phyloP scores from a whole-genome alignment of 495 filamentous ascomycete genomes.

The Podospora appendiculata region DNA sequence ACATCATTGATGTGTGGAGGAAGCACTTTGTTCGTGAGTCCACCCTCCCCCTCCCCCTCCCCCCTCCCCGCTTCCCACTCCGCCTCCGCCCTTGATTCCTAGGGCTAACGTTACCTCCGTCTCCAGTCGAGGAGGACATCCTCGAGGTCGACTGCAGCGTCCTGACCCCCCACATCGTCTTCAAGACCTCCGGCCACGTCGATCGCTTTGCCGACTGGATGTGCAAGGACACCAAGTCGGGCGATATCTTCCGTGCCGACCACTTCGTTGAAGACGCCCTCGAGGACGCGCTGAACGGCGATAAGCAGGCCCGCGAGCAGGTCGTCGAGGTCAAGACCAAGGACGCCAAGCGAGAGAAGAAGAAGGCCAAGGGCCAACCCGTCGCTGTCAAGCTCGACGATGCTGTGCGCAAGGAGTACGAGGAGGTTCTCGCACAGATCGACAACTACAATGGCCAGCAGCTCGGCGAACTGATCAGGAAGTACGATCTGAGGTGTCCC shows the following conservation, averaged over 20 bases:
- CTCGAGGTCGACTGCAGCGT: slow-evolving; percentile 82
- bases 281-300: slow-evolving; percentile 71
- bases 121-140: slow-evolving; percentile 69
- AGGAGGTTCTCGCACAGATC: slow-evolving; percentile 64
- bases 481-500: slow-evolving; percentile 64
- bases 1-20: slow-evolving; percentile 85
- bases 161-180: slow-evolving; percentile 78
- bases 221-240: slow-evolving; percentile 97
- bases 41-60: neutral
- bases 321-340: slow-evolving; percentile 53
- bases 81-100: neutral
- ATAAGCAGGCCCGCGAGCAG: slow-evolving; percentile 69
- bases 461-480: slow-evolving; percentile 62
- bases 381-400: slow-evolving; percentile 60
- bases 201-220: slow-evolving; percentile 99
- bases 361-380: slow-evolving; percentile 45
- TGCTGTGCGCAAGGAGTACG: slow-evolving; percentile 60
- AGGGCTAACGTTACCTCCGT: neutral
- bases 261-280: slow-evolving; percentile 93
- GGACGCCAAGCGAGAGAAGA: slow-evolving; percentile 41
- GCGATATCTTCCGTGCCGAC: slow-evolving; percentile 92
- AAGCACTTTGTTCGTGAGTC: slow-evolving; percentile 66
- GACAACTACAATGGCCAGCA: slow-evolving; percentile 69
- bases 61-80: too few relatives aligned
- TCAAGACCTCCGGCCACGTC: slow-evolving; percentile 95